Conservation (phyloP, 2,329 filamentous ascomycete genomes). For the Paraphoma chrysanthemicola region DNA sequence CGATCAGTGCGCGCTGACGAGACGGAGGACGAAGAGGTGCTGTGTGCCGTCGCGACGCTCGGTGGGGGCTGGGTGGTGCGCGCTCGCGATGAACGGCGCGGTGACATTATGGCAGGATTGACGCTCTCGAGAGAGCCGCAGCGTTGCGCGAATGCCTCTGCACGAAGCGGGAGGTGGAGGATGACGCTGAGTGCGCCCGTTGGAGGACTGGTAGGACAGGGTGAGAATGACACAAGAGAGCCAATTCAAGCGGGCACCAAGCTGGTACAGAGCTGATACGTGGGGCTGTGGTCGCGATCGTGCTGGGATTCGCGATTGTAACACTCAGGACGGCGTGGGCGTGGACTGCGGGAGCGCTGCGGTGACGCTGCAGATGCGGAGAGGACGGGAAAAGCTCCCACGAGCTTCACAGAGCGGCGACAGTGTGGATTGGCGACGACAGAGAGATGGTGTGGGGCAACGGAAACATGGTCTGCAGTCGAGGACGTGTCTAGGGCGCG, state of each 20-base stretch:
- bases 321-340: slow-evolving; percentile 15
- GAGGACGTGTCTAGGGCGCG: slow-evolving; percentile 19
- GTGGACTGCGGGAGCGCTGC: slow-evolving; percentile 29
- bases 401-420: slow-evolving; percentile 45
- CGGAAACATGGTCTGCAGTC: slow-evolving; percentile 39
- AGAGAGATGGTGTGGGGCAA: slow-evolving; percentile 18
- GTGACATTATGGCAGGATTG: slow-evolving; percentile 60
- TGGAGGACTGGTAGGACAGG: slow-evolving; percentile 13
- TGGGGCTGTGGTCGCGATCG: slow-evolving; percentile 15
- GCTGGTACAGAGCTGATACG: slow-evolving; percentile 8
- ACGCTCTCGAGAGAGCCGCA: not conserved
- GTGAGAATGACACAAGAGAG: slow-evolving; percentile 17
- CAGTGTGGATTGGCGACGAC: slow-evolving; percentile 34
- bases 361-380: slow-evolving; percentile 42
- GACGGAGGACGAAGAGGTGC: slow-evolving; percentile 74
- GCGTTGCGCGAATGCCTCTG: not conserved
- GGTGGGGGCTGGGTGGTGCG: slow-evolving; percentile 74
- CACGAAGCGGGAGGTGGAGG: slow-evolving; percentile 5
- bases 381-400: slow-evolving; percentile 46
- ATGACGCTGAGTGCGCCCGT: slow-evolving; percentile 19
- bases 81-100: slow-evolving; percentile 90
- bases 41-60: slow-evolving; percentile 72
- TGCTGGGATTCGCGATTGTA: slow-evolving; percentile 14
- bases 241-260: slow-evolving; percentile 12
- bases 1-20: slow-evolving; percentile 79